Conservation (phyloP, 2,329 filamentous ascomycete genomes). For the Mycosphaerella sp. region DNA sequence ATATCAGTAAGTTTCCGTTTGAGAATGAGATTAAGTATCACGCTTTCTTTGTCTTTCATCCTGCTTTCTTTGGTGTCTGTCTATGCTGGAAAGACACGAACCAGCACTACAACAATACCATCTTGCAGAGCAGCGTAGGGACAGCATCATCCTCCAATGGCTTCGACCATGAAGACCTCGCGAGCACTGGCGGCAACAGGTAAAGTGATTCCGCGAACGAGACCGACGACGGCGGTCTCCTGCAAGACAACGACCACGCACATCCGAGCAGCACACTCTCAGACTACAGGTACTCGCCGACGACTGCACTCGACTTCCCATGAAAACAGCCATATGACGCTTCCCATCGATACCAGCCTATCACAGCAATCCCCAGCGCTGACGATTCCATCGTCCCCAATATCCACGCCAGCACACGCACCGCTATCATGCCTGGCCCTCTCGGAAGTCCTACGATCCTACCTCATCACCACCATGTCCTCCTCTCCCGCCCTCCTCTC, state of each 20-base stretch:
- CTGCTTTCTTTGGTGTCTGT: not conserved
- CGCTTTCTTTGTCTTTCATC: conserved; percentile 3
- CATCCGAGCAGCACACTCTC: conserved; percentile 7
- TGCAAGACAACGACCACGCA: conserved; percentile 6
- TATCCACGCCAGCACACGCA: conserved; percentile 21
- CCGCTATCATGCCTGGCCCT: conserved; percentile 62
- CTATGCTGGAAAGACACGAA: not conserved
- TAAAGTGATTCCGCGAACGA: not conserved
- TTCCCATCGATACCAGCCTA: conserved; percentile 4
- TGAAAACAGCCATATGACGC: conserved; percentile 8
- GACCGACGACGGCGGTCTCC: not conserved
- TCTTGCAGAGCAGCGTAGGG: not conserved
- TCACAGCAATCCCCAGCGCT: not conserved
- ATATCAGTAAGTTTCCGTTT: not conserved
- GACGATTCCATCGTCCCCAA: not conserved
- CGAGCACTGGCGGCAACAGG: conserved; percentile 1
- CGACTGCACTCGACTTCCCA: conserved; percentile 14
- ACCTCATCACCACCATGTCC: conserved; percentile 62
- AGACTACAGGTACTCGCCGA: not conserved
- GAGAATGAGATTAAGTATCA: not conserved
- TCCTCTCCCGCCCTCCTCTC: conserved; percentile 62
- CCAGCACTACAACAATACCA: not conserved
- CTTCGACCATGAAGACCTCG: conserved; percentile 3
- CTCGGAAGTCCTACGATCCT: conserved; percentile 59
- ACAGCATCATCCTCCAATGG: not conserved